Conservation (phyloP, 257 asterid genomes). For the Jacaranda copaia region DNA sequence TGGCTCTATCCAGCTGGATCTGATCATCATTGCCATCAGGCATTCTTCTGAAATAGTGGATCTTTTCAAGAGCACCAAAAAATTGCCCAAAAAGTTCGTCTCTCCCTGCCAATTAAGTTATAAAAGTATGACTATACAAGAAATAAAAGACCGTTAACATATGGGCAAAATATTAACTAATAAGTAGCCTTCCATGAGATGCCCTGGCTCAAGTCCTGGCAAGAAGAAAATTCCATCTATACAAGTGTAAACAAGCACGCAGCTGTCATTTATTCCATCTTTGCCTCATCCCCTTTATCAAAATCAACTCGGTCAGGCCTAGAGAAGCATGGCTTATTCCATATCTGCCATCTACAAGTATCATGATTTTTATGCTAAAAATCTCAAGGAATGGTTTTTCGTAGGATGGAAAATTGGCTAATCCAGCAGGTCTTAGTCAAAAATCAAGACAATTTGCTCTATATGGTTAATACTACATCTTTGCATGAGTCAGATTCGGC, state of each 20-base stretch:
- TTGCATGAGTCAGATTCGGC: neutral
- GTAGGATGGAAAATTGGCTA: neutral
- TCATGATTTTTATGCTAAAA: constrained; percentile 17
- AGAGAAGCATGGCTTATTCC: neutral
- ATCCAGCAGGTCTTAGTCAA: constrained; percentile 4
- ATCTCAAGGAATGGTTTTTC: neutral
- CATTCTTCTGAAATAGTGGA: constrained; percentile 64
- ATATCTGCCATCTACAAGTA: neutral
- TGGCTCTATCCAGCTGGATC: constrained; percentile 71
- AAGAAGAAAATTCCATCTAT: too few relatives aligned
- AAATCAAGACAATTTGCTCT: neutral
- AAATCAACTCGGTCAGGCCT: constrained; percentile 4
- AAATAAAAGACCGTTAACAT: constrained; percentile 10
- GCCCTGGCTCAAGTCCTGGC: neutral
- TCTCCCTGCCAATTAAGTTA: constrained; percentile 49
- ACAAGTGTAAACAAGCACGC: too few relatives aligned
- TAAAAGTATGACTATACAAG: neutral
- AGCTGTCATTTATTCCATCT: too few relatives aligned
- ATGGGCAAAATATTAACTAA: neutral
- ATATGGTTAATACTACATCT: neutral
- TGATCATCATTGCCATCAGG: constrained; percentile 82
- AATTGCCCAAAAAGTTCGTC: constrained; percentile 88
- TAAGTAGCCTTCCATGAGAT: neutral
- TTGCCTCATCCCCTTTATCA: neutral
- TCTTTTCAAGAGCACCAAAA: constrained; percentile 74